A percentile compares a stretch with the other conserved stretches of the same genome.
Conservation (phyloP, 805 yeast species). For the Starmerella tilneyi region DNA sequence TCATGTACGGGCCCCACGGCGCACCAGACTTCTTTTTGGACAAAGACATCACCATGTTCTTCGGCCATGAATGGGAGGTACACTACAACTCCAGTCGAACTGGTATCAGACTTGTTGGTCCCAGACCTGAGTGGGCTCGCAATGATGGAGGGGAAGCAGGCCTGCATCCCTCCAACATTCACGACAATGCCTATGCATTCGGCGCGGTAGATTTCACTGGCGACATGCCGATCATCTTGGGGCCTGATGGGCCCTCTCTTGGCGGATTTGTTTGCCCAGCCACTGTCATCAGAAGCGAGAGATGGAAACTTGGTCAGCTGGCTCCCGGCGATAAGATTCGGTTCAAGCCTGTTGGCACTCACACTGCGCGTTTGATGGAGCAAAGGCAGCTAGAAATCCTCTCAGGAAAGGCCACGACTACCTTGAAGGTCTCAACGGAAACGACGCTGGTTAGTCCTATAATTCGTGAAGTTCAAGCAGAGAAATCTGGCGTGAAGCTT, state of each 20-base stretch:
- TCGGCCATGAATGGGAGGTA: constrained; percentile 72
- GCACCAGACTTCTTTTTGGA: constrained; percentile 81
- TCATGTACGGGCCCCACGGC: constrained; percentile 94
- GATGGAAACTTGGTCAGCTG: constrained; percentile 97
- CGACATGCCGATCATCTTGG: constrained; percentile 90
- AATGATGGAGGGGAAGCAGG: constrained; percentile 95
- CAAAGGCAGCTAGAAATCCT: constrained; percentile 23
- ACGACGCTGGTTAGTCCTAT: background rate
- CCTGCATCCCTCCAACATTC: constrained; percentile 91
- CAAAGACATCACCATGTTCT: constrained; percentile 65
- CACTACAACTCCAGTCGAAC: constrained; percentile 94
- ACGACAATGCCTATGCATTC: constrained; percentile 86
- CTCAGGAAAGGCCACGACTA: background rate
- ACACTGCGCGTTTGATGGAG: constrained; percentile 57
- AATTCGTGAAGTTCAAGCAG: constrained; percentile 37
- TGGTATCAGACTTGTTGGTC: constrained; percentile 87
- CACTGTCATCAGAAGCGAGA: constrained; percentile 87
- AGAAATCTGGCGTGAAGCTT: constrained; percentile 55
- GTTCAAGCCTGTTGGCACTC: constrained; percentile 70
- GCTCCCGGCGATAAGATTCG: constrained; percentile 81
- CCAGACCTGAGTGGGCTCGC: constrained; percentile 94
- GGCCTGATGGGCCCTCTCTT: constrained; percentile 92
- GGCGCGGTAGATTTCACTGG: constrained; percentile 97
- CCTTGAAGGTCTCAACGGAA: background rate
- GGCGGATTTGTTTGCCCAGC: constrained; percentile 97